Conservation (phyloP, 1,284 basidiomycete species). For the Tilletia setariae region DNA sequence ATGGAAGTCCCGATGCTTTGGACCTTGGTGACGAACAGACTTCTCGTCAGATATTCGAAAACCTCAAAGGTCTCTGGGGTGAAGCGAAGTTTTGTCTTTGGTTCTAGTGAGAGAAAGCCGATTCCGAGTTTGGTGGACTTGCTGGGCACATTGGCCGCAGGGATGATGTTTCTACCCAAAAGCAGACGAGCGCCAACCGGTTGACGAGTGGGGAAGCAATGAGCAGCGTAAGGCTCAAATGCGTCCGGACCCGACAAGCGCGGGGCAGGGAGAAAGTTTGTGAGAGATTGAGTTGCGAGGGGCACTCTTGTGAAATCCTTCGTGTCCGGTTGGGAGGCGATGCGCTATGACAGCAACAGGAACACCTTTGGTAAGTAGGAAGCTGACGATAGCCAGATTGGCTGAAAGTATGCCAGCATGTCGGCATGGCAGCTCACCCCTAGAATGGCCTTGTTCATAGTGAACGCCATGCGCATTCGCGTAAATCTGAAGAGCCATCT, state of each 20-base stretch:
- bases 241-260: neutral
- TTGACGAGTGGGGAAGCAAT: slow-evolving; percentile 7
- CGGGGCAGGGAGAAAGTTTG: neutral
- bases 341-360: neutral
- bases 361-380: no score
- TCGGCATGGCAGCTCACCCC: slow-evolving; percentile 38
- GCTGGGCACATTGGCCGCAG: slow-evolving; percentile 38
- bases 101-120: slow-evolving; percentile 40
- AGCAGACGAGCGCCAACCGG: slow-evolving; percentile 39
- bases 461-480: slow-evolving; percentile 37
- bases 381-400: neutral
- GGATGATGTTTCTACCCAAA: slow-evolving; percentile 27
- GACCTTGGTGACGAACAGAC: slow-evolving; percentile 42
- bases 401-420: slow-evolving; percentile 18
- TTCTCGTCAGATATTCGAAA: slow-evolving; percentile 55
- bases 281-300: neutral
- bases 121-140: slow-evolving; percentile 34
- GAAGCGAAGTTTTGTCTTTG: slow-evolving; percentile 32
- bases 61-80: slow-evolving; percentile 14
- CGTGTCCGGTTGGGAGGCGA: neutral
- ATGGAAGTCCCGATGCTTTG: slow-evolving; percentile 37
- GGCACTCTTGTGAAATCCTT: neutral
- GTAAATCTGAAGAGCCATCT: slow-evolving; percentile 48
- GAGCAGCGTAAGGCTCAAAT: neutral
- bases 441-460: slow-evolving; percentile 33